Conservation (phyloP, 1,139 yeast genomes). For the Saccharomyces pastorianus region DNA sequence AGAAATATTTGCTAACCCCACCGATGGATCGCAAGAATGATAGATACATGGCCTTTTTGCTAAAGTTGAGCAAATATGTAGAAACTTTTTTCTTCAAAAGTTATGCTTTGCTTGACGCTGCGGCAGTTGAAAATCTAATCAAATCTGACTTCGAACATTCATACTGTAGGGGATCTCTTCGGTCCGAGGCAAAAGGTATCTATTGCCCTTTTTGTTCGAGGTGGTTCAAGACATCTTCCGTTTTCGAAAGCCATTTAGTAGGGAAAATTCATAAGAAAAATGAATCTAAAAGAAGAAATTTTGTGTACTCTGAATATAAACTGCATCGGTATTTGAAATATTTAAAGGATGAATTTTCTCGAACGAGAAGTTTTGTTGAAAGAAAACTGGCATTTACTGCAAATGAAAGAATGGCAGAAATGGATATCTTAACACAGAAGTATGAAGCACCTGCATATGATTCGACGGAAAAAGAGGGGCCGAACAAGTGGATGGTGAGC, state of each 20-base stretch:
- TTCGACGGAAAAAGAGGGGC: conserved; percentile 20
- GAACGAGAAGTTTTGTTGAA: conserved; percentile 56
- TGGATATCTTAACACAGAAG: conserved; percentile 48
- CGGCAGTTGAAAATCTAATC: conserved; percentile 32
- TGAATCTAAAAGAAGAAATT: conserved; percentile 15
- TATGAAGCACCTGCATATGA: conserved; percentile 28
- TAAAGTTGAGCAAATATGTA: conserved; percentile 41
- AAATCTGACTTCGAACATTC: conserved; percentile 32
- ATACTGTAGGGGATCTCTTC: not conserved
- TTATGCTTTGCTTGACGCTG: conserved; percentile 45
- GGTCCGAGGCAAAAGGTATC: conserved; percentile 32
- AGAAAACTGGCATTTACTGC: conserved; percentile 58
- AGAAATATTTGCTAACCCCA: conserved; percentile 23
- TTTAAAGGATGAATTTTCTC: conserved; percentile 22
- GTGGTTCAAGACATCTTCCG: conserved; percentile 54
- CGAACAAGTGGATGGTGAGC: conserved; percentile 17
- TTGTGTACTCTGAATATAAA: conserved; percentile 21
- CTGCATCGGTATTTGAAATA: conserved; percentile 15
- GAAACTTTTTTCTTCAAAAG: conserved; percentile 38
- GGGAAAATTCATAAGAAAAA: conserved; percentile 75
- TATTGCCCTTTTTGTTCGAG: conserved; percentile 64
- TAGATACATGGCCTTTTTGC: conserved; percentile 40
- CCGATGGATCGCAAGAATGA: conserved; percentile 29
- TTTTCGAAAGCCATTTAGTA: conserved; percentile 56
- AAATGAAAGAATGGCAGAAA: conserved; percentile 35